Base-by-base conservation (phyloP, 164 flowering plant genomes). In the Vitis labrusca region DNA sequence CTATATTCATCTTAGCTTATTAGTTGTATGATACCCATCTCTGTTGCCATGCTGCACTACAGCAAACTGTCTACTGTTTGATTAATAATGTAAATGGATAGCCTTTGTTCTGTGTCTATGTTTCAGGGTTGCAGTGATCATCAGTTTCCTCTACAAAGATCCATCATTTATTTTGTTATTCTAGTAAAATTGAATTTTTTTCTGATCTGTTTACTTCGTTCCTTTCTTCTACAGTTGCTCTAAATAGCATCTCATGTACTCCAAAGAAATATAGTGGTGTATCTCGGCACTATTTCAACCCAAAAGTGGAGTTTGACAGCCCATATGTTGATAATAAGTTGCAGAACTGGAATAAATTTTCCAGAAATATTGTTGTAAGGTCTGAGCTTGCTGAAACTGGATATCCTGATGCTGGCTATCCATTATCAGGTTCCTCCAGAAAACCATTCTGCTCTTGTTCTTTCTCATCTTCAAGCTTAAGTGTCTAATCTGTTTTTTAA, bases 381-480 rank as follows among this genome's bases (percentile, higher is more conserved):
- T 90, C 86, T 44, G 89, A 81, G 63, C 73, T 86, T 65, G 77
- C 87, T 12, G 83, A 77, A 73, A 50, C 80, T 74, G 91, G 85
- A 30, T 71, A 73, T 67, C 64, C 93, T 17, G 80, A 59, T 75
- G 73, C 84, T 72, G 76, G 76, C 52, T 68, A 70, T 76, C 78
- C 86, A 48, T 62, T 76, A 16, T 7, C 89, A 80, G 97, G 97
- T 90, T 59, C 60, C n/a, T 51, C 32, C 16, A 32, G 53, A 29
- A 13, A 23, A 23, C 68, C 60, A 2, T 74, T 17, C 13, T n/a
- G 14, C 5, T 37, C 13, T 11, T 49, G 11, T 19, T 9, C 16
- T 29, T 56, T 61, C 59, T 59, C 3, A 14, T 54, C 37, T 66
- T 48, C 13, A 23, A 8, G 50, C 19, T 58, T 61, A 13, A 49